Evolutionary conservation across 2,329 filamentous ascomycete species (phyloP).

Genomic region (Clathrospora elynae): DNA sequence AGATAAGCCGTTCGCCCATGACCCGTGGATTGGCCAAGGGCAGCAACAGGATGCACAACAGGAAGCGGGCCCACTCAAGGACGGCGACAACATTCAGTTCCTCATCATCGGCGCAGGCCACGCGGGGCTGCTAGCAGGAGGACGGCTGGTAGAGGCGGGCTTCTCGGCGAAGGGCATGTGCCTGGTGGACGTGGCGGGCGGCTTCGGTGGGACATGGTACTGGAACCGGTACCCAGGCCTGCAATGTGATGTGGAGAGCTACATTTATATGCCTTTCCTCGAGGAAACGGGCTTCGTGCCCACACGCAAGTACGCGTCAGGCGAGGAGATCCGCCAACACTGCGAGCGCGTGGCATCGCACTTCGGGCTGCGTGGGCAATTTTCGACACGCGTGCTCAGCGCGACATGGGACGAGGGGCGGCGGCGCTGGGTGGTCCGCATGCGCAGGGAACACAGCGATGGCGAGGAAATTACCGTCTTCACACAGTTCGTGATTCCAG

Average conservation of each 20-base stretch:
- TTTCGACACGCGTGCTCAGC: conserved; percentile 26
- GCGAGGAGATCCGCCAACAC: conserved; percentile 55
- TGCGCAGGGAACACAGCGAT: conserved; percentile 15
- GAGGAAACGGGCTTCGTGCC: conserved; percentile 66
- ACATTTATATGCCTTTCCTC: conserved; percentile 64
- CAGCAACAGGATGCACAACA: conserved; percentile 3
- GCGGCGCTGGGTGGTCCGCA: conserved; percentile 14
- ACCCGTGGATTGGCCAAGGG: conserved; percentile 4
- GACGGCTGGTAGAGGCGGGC: conserved; percentile 46
- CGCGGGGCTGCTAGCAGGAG: conserved; percentile 3
- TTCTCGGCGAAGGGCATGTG: conserved; percentile 44
- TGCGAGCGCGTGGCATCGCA: conserved; percentile 37
- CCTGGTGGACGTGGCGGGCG: conserved; percentile 52
- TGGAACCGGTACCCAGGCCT: conserved; percentile 57
- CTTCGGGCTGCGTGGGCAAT: conserved; percentile 48
- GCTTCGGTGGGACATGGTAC: conserved; percentile 56
- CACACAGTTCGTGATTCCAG: conserved; percentile 8
- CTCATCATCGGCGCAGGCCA: conserved; percentile 9
- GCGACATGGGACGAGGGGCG: conserved; percentile 24
- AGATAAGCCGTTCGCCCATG: conserved; percentile 3
- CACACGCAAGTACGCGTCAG: conserved; percentile 52
- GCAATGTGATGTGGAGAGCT: conserved; percentile 64
- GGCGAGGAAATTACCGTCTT: conserved; percentile 10
- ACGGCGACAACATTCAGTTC: conserved; percentile 8
- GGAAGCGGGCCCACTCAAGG: conserved; percentile 4